These are phyloP conservation scores for Juglanconis juglandina DNA, from an alignment of 2,329 filamentous ascomycete genomes.

Conservation along the genomic window DNA sequence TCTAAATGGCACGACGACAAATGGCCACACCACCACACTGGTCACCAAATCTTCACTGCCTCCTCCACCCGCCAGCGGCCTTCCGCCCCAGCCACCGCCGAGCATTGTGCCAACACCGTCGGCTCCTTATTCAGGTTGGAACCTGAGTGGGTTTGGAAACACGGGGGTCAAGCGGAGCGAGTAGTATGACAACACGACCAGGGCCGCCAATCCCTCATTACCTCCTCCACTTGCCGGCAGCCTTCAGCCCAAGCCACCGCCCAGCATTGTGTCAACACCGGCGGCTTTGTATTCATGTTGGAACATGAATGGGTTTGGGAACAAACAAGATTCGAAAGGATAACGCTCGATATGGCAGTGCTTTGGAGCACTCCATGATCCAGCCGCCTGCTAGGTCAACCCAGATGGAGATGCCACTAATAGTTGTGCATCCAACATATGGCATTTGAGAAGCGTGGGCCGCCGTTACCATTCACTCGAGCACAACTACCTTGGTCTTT, in stretches of 20 bases:
- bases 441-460: neutral
- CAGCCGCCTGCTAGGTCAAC: neutral
- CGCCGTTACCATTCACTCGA: neutral
- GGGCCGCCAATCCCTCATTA: no score
- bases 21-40: constrained; percentile 19
- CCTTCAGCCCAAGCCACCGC: neutral
- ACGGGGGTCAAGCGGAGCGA: constrained; percentile 30
- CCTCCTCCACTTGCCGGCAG: neutral
- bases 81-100: constrained; percentile 34
- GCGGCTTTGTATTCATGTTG: no score
- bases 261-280: no score
- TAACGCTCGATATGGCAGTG: neutral
- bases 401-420: no score
- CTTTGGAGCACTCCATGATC: neutral
- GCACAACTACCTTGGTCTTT: neutral
- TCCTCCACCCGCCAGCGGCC: constrained; percentile 27
- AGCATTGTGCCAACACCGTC: constrained; percentile 24
- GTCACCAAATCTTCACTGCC: constrained; percentile 20
- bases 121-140: constrained; percentile 37
- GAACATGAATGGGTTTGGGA: no score
- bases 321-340: no score
- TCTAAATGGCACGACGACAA: constrained; percentile 20
- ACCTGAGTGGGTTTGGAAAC: constrained; percentile 38
- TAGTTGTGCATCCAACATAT: neutral
- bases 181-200: neutral